Conservation (phyloP, 2,329 filamentous ascomycete species). For the Pseudocercospora vitis region DNA sequence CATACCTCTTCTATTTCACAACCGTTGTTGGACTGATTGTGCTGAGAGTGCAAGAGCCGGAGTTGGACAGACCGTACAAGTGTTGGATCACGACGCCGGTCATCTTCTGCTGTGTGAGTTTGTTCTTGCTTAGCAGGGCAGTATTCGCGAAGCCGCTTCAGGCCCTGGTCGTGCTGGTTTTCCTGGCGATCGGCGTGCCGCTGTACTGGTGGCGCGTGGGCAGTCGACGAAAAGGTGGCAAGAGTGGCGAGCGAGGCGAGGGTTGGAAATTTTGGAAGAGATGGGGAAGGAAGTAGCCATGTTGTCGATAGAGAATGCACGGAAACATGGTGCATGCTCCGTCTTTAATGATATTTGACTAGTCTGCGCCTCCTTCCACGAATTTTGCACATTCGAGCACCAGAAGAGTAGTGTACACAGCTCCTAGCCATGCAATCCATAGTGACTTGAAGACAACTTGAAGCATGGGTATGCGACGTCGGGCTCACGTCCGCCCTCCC, state of each 20-base stretch:
- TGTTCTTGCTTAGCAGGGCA: slow-evolving; percentile 85
- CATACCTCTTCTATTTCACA: slow-evolving; percentile 96
- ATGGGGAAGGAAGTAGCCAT: background rate
- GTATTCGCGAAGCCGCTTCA: slow-evolving; percentile 90
- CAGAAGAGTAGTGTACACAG: too few relatives aligned
- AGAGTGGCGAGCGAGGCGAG: slow-evolving; percentile 26
- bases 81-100: slow-evolving; percentile 98
- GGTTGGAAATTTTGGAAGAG: slow-evolving; percentile 5
- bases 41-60: slow-evolving; percentile 80
- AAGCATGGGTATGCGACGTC: too few relatives aligned
- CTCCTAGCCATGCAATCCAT: too few relatives aligned
- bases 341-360: too few relatives aligned
- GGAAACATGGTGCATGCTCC: too few relatives aligned
- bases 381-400: background rate
- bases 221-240: slow-evolving; percentile 29
- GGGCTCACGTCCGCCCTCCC: too few relatives aligned
- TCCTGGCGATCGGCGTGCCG: slow-evolving; percentile 79
- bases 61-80: slow-evolving; percentile 84
- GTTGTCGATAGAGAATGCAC: background rate
- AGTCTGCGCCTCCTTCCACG: too few relatives aligned
- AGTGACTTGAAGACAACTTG: too few relatives aligned
- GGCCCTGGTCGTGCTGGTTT: slow-evolving; percentile 80
- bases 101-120: slow-evolving; percentile 94
- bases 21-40: slow-evolving; percentile 93
- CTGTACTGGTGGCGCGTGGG: slow-evolving; percentile 87